These are phyloP conservation scores for Clonostachys rhizophaga DNA, from an alignment of 2,329 filamentous ascomycete species.

Conservation along the genomic window DNA sequence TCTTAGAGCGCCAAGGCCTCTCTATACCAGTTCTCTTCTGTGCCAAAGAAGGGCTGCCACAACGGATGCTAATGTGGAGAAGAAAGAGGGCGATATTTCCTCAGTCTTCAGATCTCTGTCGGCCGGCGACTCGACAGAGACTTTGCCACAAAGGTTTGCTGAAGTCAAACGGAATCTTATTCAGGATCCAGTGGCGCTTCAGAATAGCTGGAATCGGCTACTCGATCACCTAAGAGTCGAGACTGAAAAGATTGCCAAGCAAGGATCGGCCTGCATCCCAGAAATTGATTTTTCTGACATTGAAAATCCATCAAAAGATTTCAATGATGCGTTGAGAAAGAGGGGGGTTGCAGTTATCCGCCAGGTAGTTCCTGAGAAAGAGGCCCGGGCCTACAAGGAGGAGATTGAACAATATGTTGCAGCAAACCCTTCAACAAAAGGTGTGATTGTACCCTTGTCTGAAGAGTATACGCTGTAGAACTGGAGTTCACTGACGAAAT, in stretches of 20 bases:
- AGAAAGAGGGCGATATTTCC: conserved; percentile 56
- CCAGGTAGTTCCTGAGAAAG: conserved; percentile 57
- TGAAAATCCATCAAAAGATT: conserved; percentile 23
- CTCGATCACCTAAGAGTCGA: conserved; percentile 38
- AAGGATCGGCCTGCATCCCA: conserved; percentile 46
- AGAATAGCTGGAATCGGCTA: conserved; percentile 42
- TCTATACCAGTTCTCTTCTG: no score
- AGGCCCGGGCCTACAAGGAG: conserved; percentile 61
- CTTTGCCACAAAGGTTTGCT: conserved; percentile 49
- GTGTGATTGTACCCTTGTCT: conserved; percentile 16
- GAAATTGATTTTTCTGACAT: conserved; percentile 42
- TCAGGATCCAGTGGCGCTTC: conserved; percentile 41
- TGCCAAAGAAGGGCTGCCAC: no score
- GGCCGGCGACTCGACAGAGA: conserved; percentile 28
- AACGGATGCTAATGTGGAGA: not conserved
- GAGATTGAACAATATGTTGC: conserved; percentile 61
- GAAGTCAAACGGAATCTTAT: conserved; percentile 50
- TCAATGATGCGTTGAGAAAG: conserved; percentile 28
- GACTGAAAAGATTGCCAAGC: conserved; percentile 37
- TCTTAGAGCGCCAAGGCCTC: no score
- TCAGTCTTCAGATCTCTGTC: conserved; percentile 58
- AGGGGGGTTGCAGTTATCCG: conserved; percentile 54
- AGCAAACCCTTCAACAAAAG: conserved; percentile 56
- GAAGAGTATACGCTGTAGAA: no score
- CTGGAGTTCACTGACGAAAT: not conserved